Conservation (phyloP, 2,329 filamentous ascomycete species). For the Elsinoe ampelina region DNA sequence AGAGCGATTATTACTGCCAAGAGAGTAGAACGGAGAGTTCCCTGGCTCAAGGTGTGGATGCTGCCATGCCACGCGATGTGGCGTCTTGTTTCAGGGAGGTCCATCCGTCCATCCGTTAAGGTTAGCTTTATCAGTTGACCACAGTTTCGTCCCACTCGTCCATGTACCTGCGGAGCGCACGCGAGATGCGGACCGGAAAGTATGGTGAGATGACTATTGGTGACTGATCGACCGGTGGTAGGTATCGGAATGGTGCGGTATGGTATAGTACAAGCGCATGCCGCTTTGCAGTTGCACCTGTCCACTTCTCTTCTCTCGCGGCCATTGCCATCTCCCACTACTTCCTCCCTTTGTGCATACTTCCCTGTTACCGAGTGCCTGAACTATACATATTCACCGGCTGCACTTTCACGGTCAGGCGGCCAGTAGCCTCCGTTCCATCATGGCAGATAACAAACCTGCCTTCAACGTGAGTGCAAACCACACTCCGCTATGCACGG, state of each 20-base stretch:
- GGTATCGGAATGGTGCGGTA: too few relatives aligned
- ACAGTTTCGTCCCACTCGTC: background rate
- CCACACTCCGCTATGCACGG: slow-evolving; percentile 45
- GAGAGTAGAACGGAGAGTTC: background rate
- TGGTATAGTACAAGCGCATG: background rate
- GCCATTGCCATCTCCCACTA: background rate
- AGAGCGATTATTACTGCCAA: background rate
- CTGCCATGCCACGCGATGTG: slow-evolving; percentile 4
- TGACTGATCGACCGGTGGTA: background rate
- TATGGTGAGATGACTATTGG: background rate
- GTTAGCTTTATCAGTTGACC: slow-evolving; percentile 10
- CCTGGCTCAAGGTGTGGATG: background rate
- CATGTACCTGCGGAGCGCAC: background rate
- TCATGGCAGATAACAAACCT: slow-evolving; percentile 46
- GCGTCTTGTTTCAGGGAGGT: background rate
- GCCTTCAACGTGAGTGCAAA: slow-evolving; percentile 36
- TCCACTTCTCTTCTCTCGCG: too few relatives aligned
- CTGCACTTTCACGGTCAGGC: slow-evolving; percentile 13
- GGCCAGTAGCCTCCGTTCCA: slow-evolving; percentile 47
- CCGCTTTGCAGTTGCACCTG: background rate
- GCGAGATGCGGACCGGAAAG: background rate
- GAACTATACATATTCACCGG: too few relatives aligned
- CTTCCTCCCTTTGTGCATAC: slow-evolving; percentile 28
- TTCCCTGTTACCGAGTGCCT: too few relatives aligned
- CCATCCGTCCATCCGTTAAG: slow-evolving; percentile 1